Evolutionary conservation across 2,329 filamentous ascomycete species (phyloP).

Genomic region (Myotisia sp.): DNA sequence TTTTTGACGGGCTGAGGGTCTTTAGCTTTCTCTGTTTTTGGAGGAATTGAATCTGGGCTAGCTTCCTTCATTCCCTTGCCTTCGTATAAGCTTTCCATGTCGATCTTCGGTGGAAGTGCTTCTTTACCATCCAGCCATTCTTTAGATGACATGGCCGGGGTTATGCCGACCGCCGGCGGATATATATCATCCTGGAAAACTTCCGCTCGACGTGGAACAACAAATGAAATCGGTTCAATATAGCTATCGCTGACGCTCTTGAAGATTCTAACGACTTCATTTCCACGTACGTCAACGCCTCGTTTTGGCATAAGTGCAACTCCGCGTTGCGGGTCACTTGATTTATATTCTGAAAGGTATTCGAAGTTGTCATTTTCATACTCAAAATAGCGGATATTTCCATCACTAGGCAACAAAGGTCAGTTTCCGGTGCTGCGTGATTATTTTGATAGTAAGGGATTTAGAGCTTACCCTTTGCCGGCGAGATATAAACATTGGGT

Average conservation of each 20-base stretch:
- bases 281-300: constrained; percentile 91
- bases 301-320: constrained; percentile 90
- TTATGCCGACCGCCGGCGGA: constrained; percentile 66
- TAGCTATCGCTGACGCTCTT: constrained; percentile 93
- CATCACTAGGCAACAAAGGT: constrained; percentile 48
- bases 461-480: constrained; percentile 67
- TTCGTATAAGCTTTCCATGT: constrained; percentile 82
- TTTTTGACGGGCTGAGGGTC: constrained; percentile 23
- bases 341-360: constrained; percentile 93
- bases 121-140: constrained; percentile 85
- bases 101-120: constrained; percentile 76
- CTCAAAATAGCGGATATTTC: constrained; percentile 98
- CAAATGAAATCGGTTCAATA: constrained; percentile 95
- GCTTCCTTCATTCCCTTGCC: constrained; percentile 69
- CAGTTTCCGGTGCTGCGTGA: too few species aligned
- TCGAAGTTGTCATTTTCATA: constrained; percentile 98
- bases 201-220: constrained; percentile 82
- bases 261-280: constrained; percentile 88
- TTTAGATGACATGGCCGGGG: constrained; percentile 60
- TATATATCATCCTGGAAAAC: constrained; percentile 96
- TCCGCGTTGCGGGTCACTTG: constrained; percentile 84
- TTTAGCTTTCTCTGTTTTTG: constrained; percentile 22
- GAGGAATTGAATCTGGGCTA: constrained; percentile 41
- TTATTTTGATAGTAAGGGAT: too few species aligned
- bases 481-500: constrained; percentile 91